Evolutionary conservation across 768 basidiomycete genomes (phyloP).

Genomic region (Dioszegia hungarica): DNA sequence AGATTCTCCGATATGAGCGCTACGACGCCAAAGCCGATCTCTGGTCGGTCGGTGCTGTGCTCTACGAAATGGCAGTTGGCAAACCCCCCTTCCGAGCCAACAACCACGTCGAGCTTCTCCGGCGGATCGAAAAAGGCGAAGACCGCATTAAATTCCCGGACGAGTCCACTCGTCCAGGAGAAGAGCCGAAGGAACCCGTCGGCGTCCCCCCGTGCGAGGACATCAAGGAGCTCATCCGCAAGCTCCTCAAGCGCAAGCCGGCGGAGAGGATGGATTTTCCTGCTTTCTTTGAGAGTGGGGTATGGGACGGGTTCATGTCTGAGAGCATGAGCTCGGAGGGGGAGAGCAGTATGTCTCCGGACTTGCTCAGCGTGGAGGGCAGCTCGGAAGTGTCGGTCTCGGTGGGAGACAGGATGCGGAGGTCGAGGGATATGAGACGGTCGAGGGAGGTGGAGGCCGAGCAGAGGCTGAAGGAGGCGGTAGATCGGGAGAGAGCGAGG

Average conservation of each 20-base stretch:
- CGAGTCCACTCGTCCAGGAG: conserved; percentile 62
- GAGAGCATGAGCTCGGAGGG: conserved; percentile 55
- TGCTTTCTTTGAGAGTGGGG: conserved; percentile 81
- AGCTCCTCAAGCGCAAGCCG: conserved; percentile 77
- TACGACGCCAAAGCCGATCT: conserved; percentile 97
- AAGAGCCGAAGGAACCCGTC: conserved; percentile 51
- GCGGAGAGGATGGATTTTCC: conserved; percentile 81
- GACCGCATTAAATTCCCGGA: conserved; percentile 85
- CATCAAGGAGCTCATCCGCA: conserved; percentile 79
- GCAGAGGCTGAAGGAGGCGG: conserved; percentile 3
- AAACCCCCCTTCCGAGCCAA: conserved; percentile 89
- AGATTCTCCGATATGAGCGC: conserved; percentile 92
- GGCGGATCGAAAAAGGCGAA: conserved; percentile 86
- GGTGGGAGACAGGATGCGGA: neutral
- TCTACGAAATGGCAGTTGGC: conserved; percentile 92
- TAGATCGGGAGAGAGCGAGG: conserved; percentile 10
- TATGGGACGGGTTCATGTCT: conserved; percentile 43
- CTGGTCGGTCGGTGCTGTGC: conserved; percentile 95
- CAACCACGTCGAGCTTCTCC: conserved; percentile 91
- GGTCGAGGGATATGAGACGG: neutral
- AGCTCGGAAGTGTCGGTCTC: conserved; percentile 6
- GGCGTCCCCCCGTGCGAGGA: conserved; percentile 58
- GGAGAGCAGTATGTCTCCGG: conserved; percentile 18
- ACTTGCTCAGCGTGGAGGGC: conserved; percentile 27
- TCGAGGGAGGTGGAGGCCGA: conserved; percentile 4